Conservation (phyloP, 768 basidiomycete genomes). For the Botryobasidium botryosum region DNA sequence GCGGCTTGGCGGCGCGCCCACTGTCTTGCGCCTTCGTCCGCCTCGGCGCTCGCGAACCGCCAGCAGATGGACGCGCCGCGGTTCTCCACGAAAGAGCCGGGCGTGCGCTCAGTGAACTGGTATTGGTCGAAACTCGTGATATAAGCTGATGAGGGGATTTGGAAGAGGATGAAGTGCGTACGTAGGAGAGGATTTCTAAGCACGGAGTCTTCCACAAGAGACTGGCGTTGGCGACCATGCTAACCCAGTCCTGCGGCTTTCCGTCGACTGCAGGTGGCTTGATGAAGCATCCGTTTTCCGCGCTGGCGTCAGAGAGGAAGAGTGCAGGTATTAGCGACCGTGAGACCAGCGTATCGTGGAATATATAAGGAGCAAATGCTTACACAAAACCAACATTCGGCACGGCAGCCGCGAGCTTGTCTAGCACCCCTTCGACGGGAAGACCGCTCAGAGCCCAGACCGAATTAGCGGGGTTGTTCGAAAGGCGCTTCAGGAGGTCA, state of each 20-base stretch:
- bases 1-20: conserved; percentile 82
- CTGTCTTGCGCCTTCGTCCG: conserved; percentile 35
- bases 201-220: conserved; percentile 68
- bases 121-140: not conserved
- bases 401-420: conserved; percentile 39
- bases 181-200: conserved; percentile 70
- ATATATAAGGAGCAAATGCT: conserved; percentile 19
- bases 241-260: conserved; percentile 42
- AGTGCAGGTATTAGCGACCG: not conserved
- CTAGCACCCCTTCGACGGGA: conserved; percentile 42
- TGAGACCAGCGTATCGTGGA: not conserved
- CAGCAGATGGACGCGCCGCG: conserved; percentile 69
- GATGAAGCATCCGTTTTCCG: conserved; percentile 80
- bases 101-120: conserved; percentile 79
- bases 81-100: conserved; percentile 71
- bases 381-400: conserved; percentile 63
- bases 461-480: conserved; percentile 49
- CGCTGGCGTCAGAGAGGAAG: conserved; percentile 24
- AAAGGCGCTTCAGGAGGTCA: conserved; percentile 36
- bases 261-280: conserved; percentile 29
- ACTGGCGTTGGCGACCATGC: conserved; percentile 64
- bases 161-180: conserved; percentile 24
- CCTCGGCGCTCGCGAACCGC: conserved; percentile 55
- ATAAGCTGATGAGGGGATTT: not conserved
- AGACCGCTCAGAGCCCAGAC: conserved; percentile 74